Conservation (phyloP, 352 stramenopile genomes). For the Blastocystis sp. region DNA sequence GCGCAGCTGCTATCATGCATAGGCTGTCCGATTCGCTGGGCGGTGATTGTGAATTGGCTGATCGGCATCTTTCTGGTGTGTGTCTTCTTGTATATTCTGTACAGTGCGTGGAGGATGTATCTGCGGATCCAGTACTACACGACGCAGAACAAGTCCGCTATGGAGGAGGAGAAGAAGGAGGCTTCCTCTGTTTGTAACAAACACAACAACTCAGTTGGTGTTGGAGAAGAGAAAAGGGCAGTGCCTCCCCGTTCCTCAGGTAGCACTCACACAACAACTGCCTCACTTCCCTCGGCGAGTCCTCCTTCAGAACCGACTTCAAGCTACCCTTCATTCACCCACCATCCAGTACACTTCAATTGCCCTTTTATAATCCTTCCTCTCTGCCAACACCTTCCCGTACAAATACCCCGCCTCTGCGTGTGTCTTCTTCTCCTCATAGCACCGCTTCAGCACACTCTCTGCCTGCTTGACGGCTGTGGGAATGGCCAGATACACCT, state of each 20-base stretch:
- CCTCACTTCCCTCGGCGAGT: constrained; percentile 21
- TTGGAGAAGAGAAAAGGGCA: constrained; percentile 24
- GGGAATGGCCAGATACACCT: neutral
- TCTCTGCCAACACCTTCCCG: neutral
- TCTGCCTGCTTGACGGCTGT: neutral
- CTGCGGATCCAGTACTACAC: neutral
- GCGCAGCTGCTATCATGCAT: neutral
- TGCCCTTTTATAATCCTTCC: neutral
- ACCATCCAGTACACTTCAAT: neutral
- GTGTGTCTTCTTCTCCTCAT: neutral
- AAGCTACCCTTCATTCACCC: neutral
- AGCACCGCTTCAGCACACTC: neutral
- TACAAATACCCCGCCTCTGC: constrained; percentile 22
- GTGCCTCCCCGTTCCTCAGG: constrained; percentile 48
- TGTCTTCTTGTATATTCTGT: constrained; percentile 39
- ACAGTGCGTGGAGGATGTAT: neutral
- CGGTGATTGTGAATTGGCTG: neutral
- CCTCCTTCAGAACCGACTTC: neutral
- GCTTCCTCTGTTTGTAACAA: constrained; percentile 36
- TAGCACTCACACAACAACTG: constrained; percentile 57
- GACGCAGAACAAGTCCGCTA: neutral
- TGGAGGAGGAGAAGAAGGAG: constrained; percentile 6
- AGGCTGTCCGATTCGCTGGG: constrained; percentile 1
- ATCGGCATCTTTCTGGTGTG: neutral
- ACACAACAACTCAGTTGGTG: constrained; percentile 9